Conservation (phyloP, 176 grass and related monocot genomes). For the Eragrostis curvula region DNA sequence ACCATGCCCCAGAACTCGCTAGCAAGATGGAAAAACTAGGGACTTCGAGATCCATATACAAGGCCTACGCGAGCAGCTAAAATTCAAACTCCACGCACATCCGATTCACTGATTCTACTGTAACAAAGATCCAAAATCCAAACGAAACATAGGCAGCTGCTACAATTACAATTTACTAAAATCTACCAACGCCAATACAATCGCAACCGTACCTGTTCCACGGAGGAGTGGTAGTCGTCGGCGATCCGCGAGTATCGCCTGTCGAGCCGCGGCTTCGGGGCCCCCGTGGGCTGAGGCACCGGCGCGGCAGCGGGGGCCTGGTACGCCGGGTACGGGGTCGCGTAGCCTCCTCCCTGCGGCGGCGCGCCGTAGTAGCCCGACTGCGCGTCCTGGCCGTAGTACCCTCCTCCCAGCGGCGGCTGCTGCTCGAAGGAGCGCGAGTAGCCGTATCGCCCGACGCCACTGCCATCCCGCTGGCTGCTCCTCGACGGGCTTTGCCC, state of each 20-base stretch:
- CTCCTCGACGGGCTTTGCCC: slow-evolving; percentile 43
- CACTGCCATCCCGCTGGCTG: slow-evolving; percentile 36
- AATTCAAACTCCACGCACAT: neutral
- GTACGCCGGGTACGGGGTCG: slow-evolving; percentile 43
- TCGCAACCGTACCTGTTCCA: slow-evolving; percentile 66
- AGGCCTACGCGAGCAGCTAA: neutral
- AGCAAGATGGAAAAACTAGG: neutral
- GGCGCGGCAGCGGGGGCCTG: slow-evolving; percentile 24
- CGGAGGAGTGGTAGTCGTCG: slow-evolving; percentile 66
- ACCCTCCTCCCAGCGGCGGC: neutral
- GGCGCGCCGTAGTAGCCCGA: slow-evolving; percentile 31
- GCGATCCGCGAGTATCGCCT: slow-evolving; percentile 72
- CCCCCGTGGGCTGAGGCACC: neutral
- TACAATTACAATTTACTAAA: neutral
- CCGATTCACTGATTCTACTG: neutral
- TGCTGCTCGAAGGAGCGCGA: slow-evolving; percentile 28
- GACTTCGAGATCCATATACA: neutral
- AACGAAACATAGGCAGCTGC: neutral
- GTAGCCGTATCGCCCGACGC: slow-evolving; percentile 30
- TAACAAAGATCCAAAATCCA: slow-evolving; percentile 6
- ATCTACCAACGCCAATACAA: neutral
- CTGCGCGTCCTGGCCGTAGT: slow-evolving; percentile 39
- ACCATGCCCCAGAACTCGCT: too few species aligned
- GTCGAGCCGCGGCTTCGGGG: slow-evolving; percentile 50
- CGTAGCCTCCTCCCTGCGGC: slow-evolving; percentile 27